Conservation (phyloP, 495 filamentous ascomycete species). For the Hypoxylon rickii region DNA sequence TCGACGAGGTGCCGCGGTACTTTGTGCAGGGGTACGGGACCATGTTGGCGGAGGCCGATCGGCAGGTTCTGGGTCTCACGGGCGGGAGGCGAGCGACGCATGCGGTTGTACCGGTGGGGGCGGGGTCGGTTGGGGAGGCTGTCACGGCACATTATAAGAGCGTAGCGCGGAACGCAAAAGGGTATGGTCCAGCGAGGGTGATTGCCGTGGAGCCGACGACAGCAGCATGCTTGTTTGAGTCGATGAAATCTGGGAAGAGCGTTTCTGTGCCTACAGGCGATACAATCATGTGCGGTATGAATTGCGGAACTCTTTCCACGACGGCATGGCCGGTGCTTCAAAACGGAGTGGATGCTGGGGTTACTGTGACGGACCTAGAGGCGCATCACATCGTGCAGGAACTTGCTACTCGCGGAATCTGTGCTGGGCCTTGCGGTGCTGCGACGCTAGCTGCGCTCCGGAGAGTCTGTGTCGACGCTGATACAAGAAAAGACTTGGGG, state of each 20-base stretch:
- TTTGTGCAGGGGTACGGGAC: constrained; percentile 73
- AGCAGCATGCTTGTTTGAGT: constrained; percentile 60
- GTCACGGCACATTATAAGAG: constrained; percentile 61
- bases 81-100: constrained; percentile 42
- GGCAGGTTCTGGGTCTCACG: constrained; percentile 47
- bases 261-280: constrained; percentile 53
- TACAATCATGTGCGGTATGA: constrained; percentile 71
- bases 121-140: constrained; percentile 65
- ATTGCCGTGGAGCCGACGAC: constrained; percentile 64
- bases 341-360: constrained; percentile 58
- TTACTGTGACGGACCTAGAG: constrained; percentile 60
- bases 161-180: constrained; percentile 18
- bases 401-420: constrained; percentile 49
- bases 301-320: constrained; percentile 66
- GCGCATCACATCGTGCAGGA: constrained; percentile 56
- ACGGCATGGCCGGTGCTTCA: constrained; percentile 63
- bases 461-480: constrained; percentile 43
- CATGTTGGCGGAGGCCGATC: constrained; percentile 64
- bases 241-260: constrained; percentile 50
- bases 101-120: constrained; percentile 65
- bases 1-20: constrained; percentile 64
- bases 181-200: constrained; percentile 35
- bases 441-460: constrained; percentile 63
- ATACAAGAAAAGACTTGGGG: constrained; percentile 31
- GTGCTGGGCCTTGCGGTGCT: constrained; percentile 65